phyloP scores from a whole-genome alignment of 345 rosid species.

The Anastatica hierochuntica region DNA sequence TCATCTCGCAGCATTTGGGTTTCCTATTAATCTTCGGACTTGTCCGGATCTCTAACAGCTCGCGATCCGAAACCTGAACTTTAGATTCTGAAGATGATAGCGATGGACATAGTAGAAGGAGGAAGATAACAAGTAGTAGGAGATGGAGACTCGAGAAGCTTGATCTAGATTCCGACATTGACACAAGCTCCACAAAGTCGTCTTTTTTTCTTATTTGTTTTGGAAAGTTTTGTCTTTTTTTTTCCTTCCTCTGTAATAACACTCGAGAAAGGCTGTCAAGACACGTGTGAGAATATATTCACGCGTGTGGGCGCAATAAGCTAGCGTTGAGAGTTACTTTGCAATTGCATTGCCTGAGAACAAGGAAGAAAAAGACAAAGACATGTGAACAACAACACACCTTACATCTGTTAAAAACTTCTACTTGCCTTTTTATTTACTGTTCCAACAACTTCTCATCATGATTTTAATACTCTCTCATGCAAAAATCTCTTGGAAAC shows the following conservation, averaged over 20 bases:
- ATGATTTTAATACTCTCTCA: not conserved
- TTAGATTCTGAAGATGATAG: conserved; percentile 12
- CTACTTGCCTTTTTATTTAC: not conserved
- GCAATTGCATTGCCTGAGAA: too few species aligned
- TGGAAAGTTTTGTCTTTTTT: conserved; percentile 10
- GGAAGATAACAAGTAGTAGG: not conserved
- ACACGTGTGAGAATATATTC: conserved; percentile 2
- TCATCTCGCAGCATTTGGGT: conserved; percentile 45
- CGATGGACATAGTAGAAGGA: conserved; percentile 17
- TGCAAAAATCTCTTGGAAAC: not conserved
- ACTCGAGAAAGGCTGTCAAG: not conserved
- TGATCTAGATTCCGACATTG: conserved; percentile 23
- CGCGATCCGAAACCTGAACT: conserved; percentile 22
- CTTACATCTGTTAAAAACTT: too few species aligned
- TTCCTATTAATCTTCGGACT: conserved; percentile 26
- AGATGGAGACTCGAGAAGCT: conserved; percentile 13
- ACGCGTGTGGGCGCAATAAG: conserved; percentile 16
- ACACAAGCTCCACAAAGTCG: not conserved
- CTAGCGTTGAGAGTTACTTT: too few species aligned
- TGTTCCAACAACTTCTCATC: conserved; percentile 7
- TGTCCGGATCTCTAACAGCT: conserved; percentile 28
- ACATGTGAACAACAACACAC: too few species aligned
- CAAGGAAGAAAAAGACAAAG: too few species aligned
- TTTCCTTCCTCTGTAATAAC: not conserved
- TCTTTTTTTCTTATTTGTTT: not conserved